Base-by-base conservation (phyloP, 805 yeast genomes). In the Candida patagonica region DNA sequence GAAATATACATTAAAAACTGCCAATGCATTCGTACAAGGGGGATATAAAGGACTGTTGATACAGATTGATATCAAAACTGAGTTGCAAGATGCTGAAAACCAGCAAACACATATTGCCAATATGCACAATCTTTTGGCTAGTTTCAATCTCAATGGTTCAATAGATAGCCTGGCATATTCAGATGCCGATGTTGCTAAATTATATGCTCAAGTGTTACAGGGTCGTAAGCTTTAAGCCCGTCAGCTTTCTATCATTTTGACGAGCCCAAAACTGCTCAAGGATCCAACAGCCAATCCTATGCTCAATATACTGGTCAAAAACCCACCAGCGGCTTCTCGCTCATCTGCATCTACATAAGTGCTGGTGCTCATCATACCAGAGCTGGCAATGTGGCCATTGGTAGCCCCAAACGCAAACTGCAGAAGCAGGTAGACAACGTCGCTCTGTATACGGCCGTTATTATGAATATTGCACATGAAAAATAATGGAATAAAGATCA, bases 261-360 rank as follows among this genome's bases (percentile, higher is more conserved):
- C 88, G 44, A 83, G 67, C 2, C 74, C 45, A 53, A 86, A 89
- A 52, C 95, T 82, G 40, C 78, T 54, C 1, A 86, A 45, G 43
- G 95, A 78, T 4, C 98, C 98, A 1, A 70, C 63, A 0, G 92
- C 76, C 37, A 89, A 68, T 0, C 96, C 96, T 8, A 76, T 54
- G 41, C 88, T 78, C 38, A 88, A 71, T 48, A 85, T 76, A 17
- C 88, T 75, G 1, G 86, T 77, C 33, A 95, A 79, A 56, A 88
- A 83, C 2, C 96, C 96, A 33, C 96, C 96, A 1, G 97, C 95
- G 0, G 96, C 95, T 43, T 84, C 85, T 56, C 76, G 78, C 52
- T 85, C 89, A 16, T 70, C 70, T 25, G 76, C 84, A 1, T 69
- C 67, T 24, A 74, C 80, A 39, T 67, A 70, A 13, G 68, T 64